phyloP scores from a whole-genome alignment of 2,329 filamentous ascomycete species.

The Hymenoscyphus infarciens region DNA sequence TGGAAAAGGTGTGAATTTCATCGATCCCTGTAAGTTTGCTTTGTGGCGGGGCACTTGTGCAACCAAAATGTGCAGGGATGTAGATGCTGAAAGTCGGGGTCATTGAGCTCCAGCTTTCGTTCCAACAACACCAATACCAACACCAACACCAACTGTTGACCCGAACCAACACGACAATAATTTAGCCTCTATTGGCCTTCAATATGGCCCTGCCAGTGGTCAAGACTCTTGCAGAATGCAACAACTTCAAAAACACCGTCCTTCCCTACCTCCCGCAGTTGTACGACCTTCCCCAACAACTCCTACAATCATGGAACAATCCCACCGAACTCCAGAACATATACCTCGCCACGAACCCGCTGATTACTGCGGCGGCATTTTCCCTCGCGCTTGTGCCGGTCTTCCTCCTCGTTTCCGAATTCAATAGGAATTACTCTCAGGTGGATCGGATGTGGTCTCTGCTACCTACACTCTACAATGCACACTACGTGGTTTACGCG shows the following conservation, averaged over 20 bases:
- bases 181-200: not conserved
- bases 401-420: conserved; percentile 73
- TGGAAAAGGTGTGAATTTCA: not conserved
- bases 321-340: conserved; percentile 62
- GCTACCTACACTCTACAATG: conserved; percentile 80
- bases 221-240: conserved; percentile 67
- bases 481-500: conserved; percentile 81
- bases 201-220: conserved; percentile 72
- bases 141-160: not conserved
- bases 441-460: conserved; percentile 92
- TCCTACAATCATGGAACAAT: conserved; percentile 57
- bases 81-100: too few relatives aligned
- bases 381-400: conserved; percentile 67
- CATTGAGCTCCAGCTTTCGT: too few relatives aligned
- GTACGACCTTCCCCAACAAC: conserved; percentile 62
- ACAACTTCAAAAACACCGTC: conserved; percentile 71
- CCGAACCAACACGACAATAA: not conserved
- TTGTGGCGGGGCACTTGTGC: too few relatives aligned
- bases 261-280: conserved; percentile 70
- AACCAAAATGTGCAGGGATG: too few relatives aligned
- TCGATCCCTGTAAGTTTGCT: too few relatives aligned
- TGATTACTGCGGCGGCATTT: conserved; percentile 70
- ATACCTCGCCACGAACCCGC: conserved; percentile 82
- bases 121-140: conserved; percentile 2
- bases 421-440: conserved; percentile 95